Percentiles rank a stretch among this genome's conserved stretches.
Evolutionary conservation across 2,329 filamentous ascomycete genomes (phyloP).

Genomic region (Epichloe baconii): DNA sequence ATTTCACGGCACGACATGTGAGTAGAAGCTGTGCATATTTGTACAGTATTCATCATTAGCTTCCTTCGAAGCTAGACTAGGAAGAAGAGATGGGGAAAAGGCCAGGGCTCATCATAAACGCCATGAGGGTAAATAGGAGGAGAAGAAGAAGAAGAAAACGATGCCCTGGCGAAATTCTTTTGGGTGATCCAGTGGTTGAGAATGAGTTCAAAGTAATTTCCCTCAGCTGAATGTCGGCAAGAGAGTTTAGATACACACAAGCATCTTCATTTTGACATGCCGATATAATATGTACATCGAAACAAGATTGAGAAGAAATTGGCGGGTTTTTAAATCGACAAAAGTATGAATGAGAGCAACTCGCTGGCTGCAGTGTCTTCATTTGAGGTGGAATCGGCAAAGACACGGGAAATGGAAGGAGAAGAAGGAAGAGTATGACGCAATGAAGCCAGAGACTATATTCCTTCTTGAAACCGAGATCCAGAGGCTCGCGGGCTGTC

Average conservation of each 20-base stretch:
- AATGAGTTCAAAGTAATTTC: background rate
- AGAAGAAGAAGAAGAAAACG: background rate
- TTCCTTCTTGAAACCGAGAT: constrained; percentile 29
- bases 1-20: no score
- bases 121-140: background rate
- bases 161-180: background rate
- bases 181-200: background rate
- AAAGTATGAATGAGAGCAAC: background rate
- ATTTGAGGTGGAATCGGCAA: background rate
- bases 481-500: constrained; percentile 22
- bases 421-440: constrained; percentile 1
- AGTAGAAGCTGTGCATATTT: background rate
- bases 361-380: background rate
- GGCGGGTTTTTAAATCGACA: background rate
- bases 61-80: background rate
- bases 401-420: background rate
- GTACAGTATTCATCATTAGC: constrained; percentile 1
- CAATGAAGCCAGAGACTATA: constrained; percentile 15
- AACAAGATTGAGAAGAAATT: background rate
- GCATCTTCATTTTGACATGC: constrained; percentile 1
- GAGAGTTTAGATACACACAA: background rate
- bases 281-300: constrained; percentile 5
- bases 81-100: background rate
- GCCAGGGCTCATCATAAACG: background rate
- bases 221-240: background rate